phyloP scores from a whole-genome alignment of 345 rosid genomes.

The Citrus hindsii region DNA sequence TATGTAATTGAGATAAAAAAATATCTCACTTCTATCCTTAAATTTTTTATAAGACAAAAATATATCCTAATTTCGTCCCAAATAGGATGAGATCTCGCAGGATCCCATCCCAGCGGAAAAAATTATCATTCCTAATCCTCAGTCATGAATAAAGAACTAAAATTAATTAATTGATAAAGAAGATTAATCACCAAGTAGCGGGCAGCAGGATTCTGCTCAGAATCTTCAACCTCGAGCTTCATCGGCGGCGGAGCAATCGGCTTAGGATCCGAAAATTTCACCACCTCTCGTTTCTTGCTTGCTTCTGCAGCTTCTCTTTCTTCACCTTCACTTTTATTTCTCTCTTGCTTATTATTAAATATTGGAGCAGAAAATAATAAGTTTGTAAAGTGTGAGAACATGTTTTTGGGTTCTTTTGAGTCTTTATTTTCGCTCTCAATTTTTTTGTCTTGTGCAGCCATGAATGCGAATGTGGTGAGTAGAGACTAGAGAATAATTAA shows the following conservation, averaged over 20 bases:
- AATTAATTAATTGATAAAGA: neutral
- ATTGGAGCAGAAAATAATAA: too few species aligned
- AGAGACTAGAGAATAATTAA: too few species aligned
- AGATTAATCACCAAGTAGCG: slow-evolving; percentile 20
- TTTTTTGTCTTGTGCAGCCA: too few species aligned
- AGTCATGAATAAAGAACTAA: neutral
- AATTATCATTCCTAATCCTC: too few species aligned
- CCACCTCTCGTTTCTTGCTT: slow-evolving; percentile 14
- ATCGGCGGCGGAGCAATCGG: slow-evolving; percentile 28
- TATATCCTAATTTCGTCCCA: accelerated
- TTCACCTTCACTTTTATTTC: too few species aligned
- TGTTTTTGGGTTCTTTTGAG: too few species aligned
- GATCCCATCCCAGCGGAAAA: accelerated
- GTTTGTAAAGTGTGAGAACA: too few species aligned
- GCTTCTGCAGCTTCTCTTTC: neutral
- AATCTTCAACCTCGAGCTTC: slow-evolving; percentile 24
- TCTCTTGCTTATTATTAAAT: too few species aligned
- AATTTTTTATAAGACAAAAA: too few species aligned
- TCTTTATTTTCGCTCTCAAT: too few species aligned
- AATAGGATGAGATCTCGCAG: too few species aligned
- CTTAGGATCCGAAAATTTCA: slow-evolving; percentile 24
- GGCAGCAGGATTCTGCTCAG: slow-evolving; percentile 8
- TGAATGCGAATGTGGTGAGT: too few species aligned
- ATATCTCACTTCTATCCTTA: accelerated
- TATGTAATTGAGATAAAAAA: accelerated